Evolutionary conservation across 2,329 filamentous ascomycete species (phyloP), one percentile per base, ranked within the genome.

Genomic region (Aspergillus fumigatus): DNA sequence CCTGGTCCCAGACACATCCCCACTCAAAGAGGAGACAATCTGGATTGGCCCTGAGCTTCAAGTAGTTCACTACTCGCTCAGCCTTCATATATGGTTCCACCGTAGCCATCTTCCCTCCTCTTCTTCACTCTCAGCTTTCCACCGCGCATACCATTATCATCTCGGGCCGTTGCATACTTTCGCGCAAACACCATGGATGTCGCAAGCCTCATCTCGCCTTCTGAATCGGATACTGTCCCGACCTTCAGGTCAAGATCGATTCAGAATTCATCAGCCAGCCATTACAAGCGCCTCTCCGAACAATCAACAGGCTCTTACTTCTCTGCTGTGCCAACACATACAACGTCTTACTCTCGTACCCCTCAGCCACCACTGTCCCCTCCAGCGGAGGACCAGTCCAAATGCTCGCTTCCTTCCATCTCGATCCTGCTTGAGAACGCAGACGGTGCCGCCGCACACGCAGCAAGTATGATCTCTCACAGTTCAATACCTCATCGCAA

Each of bases 321-420:
- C 58, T 50, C 62, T 19, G 32, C 61, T 29, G 58, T 55, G 5
- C 54, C 67, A 26, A 26, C 11, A 23, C 21, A 14, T 23, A 14
- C 43, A 23, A 65, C 64, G 19, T 66, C 67, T 32, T 65, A 65
- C 55, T 65, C 67, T 56, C 66, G 68, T 52, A 64, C 67, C 17
- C 59, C 65, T 45, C 70, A 71, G 54, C 60, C 69, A 21, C 74
- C 74, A 40, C 64, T 74, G 5, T 76, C 74, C 14, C 73, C 74
- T 14, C 74, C 74, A 19, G 71, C 70, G n/a, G 74, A 75, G 50
- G 72, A 75, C 67, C 88, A 91, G 68, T 76, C 85, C 64, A 92
- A 88, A 77, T 94, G 89, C 69, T 96, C 92, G 51, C 80, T 97
- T 56, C 93, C 93, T 21, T 96, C 93, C 41, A 97, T 97, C 73